Evolutionary conservation across 768 basidiomycete genomes (phyloP), one percentile per base, ranked within the genome.

Genomic region (Suillus sp.): DNA sequence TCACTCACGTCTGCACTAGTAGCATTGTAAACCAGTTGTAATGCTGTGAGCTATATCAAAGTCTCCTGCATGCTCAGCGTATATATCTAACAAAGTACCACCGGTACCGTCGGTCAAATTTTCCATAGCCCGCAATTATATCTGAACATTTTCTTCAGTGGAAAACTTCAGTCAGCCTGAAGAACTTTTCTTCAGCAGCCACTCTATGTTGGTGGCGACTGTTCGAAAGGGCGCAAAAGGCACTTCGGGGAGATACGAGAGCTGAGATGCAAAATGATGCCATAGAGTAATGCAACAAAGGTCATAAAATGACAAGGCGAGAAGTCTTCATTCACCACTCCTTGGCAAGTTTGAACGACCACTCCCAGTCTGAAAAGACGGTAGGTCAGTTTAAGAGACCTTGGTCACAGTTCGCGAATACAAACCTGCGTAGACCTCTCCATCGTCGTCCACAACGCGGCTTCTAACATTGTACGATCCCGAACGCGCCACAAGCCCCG

Each of bases 291-390:
- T 72, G 66, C 63, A 65, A 64, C n/a, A 67, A 64, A 30, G 62
- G 43, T 20, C 25, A n/a, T 42, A 34, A 65, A 65, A 64, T 38
- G 38, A 65, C 65, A 65, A 60, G 30, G 50, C 34, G 27, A 38
- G 22, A 38, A 59, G 40, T 27, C 50, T 27, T 37, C 53, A 55
- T 75, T 81, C 74, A 90, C 96, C 96, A 98, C 68, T 96, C 94
- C 79, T 96, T 96, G 50, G 82, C 87, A 64, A 98, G 83, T 75
- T 94, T 96, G 84, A 98, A 97, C 30, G 72, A 76, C 96, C 96
- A 98, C 6, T 77, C 76, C 75, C 75, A 76, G 30, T 76, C 75
- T 76, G 48, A 38, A 47, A 37, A 53, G 27, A 25, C 9, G 8
- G 40, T 16, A 25, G 20, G 30, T 75, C 55, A 77, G 57, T 50